Evolutionary conservation across 2,329 filamentous ascomycete species (phyloP), one percentile per base, ranked within the genome.

Genomic region (Stagonosporopsis tanaceti): DNA sequence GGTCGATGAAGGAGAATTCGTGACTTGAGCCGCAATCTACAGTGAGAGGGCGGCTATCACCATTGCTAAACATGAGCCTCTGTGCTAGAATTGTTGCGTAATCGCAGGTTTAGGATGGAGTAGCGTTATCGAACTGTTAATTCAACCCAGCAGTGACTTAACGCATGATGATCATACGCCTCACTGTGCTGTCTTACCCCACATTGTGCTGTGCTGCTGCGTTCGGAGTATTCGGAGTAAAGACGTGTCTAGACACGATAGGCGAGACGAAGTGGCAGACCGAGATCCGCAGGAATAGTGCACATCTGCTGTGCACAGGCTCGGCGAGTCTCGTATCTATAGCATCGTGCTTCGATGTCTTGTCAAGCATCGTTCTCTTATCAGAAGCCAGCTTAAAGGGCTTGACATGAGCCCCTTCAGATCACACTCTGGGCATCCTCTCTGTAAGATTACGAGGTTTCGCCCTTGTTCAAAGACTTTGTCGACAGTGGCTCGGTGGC

Each of bases 121-220:
- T 22, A 37, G 37, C 48, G 27, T 25, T 53, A 40, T 41, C 39
- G 32, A 38, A 17, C 34, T 41, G 44, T 45, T 44, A 47, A 45
- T 48, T 20, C 34, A 39, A 27, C 39, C n/a, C 45, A 34, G 32
- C 39, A 12, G 12, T 8, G 28, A 41, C 32, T 48, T 34, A 30
- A 27, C 32, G 14, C 9, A 20, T 24, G 42, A 48, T 50, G 46
- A 44, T 41, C 37, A 47, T 34, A 47, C 51, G 30, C 46, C 24
- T 59, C 41, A 44, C n/a, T 53, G 46, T 42, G 34, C 37, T 20
- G 1, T 47, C 38, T 47, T 47, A 59, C 56, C 46, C 47, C 56
- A 47, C 56, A 47, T 24, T 30, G 20, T 25, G 32, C 25, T 15
- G 27, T 28, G n/a, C 25, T 38, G 25, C 37, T 38, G 11, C 24